Evolutionary conservation across 257 asterid genomes (phyloP).

Genomic region (Leonotis leonurus): DNA sequence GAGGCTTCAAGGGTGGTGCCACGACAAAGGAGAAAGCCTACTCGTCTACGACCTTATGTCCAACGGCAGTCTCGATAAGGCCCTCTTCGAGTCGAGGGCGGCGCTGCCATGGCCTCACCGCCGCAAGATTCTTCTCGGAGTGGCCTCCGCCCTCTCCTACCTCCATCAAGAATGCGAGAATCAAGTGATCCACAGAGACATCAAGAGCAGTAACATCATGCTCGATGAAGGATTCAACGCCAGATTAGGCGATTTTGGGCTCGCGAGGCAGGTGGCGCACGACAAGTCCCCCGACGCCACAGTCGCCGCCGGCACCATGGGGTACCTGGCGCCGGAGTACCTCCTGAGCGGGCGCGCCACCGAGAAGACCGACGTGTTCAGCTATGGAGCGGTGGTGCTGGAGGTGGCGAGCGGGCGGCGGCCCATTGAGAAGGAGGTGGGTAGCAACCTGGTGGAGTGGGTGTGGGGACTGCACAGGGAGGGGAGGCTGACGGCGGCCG

Average conservation of each 20-base stretch:
- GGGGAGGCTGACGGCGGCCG: conserved; percentile 47
- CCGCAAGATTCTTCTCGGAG: conserved; percentile 62
- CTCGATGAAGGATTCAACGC: conserved; percentile 75
- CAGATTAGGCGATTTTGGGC: conserved; percentile 77
- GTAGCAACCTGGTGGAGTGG: conserved; percentile 74
- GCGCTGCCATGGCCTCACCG: conserved; percentile 58
- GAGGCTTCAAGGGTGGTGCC: conserved; percentile 87
- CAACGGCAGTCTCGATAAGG: conserved; percentile 81
- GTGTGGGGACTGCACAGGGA: conserved; percentile 77
- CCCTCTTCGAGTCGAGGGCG: conserved; percentile 63
- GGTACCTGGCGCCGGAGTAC: conserved; percentile 85
- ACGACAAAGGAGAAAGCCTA: conserved; percentile 76
- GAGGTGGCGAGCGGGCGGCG: conserved; percentile 86
- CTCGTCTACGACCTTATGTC: conserved; percentile 73
- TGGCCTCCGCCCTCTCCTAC: conserved; percentile 76
- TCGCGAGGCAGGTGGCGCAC: conserved; percentile 71
- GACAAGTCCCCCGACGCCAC: conserved; percentile 85
- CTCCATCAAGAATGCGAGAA: conserved; percentile 84
- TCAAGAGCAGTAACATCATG: conserved; percentile 79
- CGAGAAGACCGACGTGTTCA: conserved; percentile 69
- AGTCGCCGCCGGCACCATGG: conserved; percentile 92
- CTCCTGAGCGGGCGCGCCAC: conserved; percentile 73
- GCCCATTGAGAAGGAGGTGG: conserved; percentile 55
- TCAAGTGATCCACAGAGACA: conserved; percentile 83
- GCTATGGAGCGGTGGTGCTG: conserved; percentile 79